phyloP scores from a whole-genome alignment of 2,329 filamentous ascomycete genomes.

The Clarireedia paspali region DNA sequence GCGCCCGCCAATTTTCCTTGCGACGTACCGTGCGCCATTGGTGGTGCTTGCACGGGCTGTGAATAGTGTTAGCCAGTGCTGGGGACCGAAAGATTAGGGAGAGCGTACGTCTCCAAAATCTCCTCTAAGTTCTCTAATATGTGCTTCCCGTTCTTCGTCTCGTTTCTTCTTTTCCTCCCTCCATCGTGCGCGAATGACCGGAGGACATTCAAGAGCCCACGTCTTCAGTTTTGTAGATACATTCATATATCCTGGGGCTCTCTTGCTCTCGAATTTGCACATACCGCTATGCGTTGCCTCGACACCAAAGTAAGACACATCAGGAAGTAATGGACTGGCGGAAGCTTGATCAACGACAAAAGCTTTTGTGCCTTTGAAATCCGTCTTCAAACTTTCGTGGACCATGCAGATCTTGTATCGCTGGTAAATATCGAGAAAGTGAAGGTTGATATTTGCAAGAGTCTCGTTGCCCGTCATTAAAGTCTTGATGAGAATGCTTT shows the following conservation, averaged over 20 bases:
- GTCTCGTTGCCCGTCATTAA: conserved; percentile 69
- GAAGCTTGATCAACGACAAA: conserved; percentile 64
- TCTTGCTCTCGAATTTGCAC: conserved; percentile 61
- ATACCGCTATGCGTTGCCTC: conserved; percentile 64
- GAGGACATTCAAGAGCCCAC: conserved; percentile 21
- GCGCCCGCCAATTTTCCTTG: background rate
- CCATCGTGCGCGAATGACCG: conserved; percentile 19
- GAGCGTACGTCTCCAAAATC: conserved; percentile 10
- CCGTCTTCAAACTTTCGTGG: conserved; percentile 65
- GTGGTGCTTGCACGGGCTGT: conserved; percentile 8
- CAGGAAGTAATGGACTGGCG: conserved; percentile 60
- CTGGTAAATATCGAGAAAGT: conserved; percentile 64
- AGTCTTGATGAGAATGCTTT: conserved; percentile 59
- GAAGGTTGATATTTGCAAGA: conserved; percentile 63
- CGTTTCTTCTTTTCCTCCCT: conserved; percentile 21
- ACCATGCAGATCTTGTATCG: conserved; percentile 70
- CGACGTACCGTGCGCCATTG: conserved; percentile 21
- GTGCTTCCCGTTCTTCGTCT: conserved; percentile 16
- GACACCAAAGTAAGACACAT: conserved; percentile 67
- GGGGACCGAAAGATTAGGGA: background rate
- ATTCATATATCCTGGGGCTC: conserved; percentile 51
- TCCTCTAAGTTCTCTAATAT: conserved; percentile 22
- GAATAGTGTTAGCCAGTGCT: background rate
- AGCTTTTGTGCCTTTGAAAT: conserved; percentile 54
- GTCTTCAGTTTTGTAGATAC: conserved; percentile 26